Base-by-base conservation (phyloP, 2,329 filamentous ascomycete species). In the Lasiodiplodia sp. region DNA sequence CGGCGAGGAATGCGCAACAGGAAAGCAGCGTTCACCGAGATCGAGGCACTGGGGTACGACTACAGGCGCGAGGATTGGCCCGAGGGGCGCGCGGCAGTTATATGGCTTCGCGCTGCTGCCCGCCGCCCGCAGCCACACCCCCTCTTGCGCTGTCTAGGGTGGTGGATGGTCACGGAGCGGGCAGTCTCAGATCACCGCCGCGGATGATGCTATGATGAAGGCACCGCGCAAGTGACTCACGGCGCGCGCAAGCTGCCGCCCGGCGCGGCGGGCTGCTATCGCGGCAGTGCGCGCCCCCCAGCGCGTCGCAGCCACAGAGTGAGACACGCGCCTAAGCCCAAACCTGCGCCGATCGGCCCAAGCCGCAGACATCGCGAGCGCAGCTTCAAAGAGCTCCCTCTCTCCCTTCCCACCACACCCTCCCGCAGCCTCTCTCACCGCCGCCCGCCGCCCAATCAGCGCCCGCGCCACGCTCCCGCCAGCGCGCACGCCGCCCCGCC, bases 381-480 rank as follows among this genome's bases (percentile, higher is more conserved):
- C 23, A 21, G 28, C 58, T 44, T 63, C 58, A 63, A 63, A 63
- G 62, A 63, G 58, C 58, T 52, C 53, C 51, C 67, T 64, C 58
- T 49, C 66, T 55, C 57, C 67, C 57, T 44, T 64, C 31, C 60
- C 65, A 21, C 68, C 51, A 44, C 47, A 68, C 69, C 71, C 67
- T 34, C 60, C 55, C 68, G 70, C 69, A 69, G 68, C 49, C 66
- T 47, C 53, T 52, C 56, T 55, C 44, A 58, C 67, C 67, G 58
- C 58, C 34, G 49, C 58, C 44, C 58, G 37, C 67, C 37, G 58
- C 47, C 77, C 76, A 78, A 78, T 77, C 77, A 70, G 68, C 55
- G 55, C 69, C 44, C 71, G 70, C 73, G 75, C 56, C 34, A 51
- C 40, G 16, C 23, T 56, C 21, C 37, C 49, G 18, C 40, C 63